Base-by-base conservation (phyloP, 1,284 basidiomycete species). In the Tetrapyrgos nigripes region DNA sequence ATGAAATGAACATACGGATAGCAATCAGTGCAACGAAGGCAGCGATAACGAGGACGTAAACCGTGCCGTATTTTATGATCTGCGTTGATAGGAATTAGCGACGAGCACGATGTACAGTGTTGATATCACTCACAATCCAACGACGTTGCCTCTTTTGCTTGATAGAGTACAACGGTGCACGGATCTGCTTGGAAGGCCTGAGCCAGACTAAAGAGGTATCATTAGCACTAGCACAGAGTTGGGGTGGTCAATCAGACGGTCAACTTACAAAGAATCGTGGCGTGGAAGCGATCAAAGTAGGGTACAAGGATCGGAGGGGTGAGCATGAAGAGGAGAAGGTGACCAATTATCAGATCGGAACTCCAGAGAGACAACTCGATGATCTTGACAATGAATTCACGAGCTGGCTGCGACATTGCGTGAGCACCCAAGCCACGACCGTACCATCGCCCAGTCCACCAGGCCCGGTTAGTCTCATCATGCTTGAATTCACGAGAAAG, bases 391-490 rank as follows among this genome's bases (percentile, higher is more conserved):
- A 94, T 75, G 68, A 88, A 96, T 83, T 96, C 93, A 74, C 96
- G 92, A 11, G 87, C 88, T 14, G 92, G 91, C 72, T 93, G 96
- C 19, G 93, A 94, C 84, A 96, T 91, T 45, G 89, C 93, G 73
- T 94, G 90, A 3, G 86, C 70, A 43, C 96, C 96, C 31, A 97
- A 83, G 3, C 94, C 94, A 51, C 95, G 90, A 56, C 94, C 94
- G 73, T 96, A 96, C 95, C 95, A 97, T 65, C 93, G 87, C 70
- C 96, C 95, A 43, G 94, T 96, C 96, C 96, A 98, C 95, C 95
- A 98, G 9, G 95, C 95, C 31, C 94, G 84, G 78, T 97, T 98
- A 21, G 94, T 96, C 79, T 97, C 95, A 72, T 98, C 96, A 70
- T 97, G 94, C 79, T 97, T 97, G 85, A 97, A 96, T 76, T 98